Percentiles rank a stretch among this genome's conserved stretches.
phyloP scores from a whole-genome alignment of 1,284 basidiomycete species.

The Bondarzewia mesenterica region DNA sequence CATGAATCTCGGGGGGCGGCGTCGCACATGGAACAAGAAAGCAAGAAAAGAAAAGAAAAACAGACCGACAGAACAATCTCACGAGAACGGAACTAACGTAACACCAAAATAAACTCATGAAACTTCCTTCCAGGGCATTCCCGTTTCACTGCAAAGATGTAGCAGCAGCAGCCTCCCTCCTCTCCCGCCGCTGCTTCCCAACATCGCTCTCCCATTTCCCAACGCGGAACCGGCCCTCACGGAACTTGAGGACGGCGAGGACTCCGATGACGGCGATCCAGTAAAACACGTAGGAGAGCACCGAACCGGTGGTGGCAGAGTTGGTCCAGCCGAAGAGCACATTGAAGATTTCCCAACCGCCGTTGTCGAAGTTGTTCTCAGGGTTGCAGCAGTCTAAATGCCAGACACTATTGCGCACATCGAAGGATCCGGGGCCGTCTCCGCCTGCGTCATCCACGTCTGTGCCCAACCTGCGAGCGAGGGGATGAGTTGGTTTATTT shows the following conservation, averaged over 20 bases:
- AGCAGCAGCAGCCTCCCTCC: conserved; percentile 3
- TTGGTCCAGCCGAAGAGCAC: conserved; percentile 76
- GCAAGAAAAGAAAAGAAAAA: too few species aligned
- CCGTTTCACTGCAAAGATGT: too few species aligned
- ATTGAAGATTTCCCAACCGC: conserved; percentile 70
- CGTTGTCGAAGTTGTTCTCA: conserved; percentile 42
- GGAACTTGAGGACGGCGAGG: conserved; percentile 65
- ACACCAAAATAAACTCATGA: too few species aligned
- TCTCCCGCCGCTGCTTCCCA: not conserved
- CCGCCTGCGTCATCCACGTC: conserved; percentile 74
- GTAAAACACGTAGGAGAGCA: conserved; percentile 73
- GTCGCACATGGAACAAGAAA: too few species aligned
- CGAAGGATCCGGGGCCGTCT: conserved; percentile 76
- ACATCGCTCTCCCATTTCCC: not conserved
- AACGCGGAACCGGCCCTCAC: conserved; percentile 29
- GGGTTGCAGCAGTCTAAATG: conserved; percentile 81
- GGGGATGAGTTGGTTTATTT: too few species aligned
- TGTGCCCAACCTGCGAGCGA: conserved; percentile 41
- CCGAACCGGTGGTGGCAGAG: conserved; percentile 59
- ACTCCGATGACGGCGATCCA: conserved; percentile 65
- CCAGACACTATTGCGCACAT: conserved; percentile 79
- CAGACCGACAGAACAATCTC: too few species aligned
- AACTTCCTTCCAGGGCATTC: too few species aligned
- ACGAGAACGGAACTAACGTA: too few species aligned
- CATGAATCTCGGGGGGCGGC: too few species aligned